Evolutionary conservation across 768 basidiomycete species (phyloP), one percentile per base, ranked within the genome.

Genomic region (Strobilomyces confusus): DNA sequence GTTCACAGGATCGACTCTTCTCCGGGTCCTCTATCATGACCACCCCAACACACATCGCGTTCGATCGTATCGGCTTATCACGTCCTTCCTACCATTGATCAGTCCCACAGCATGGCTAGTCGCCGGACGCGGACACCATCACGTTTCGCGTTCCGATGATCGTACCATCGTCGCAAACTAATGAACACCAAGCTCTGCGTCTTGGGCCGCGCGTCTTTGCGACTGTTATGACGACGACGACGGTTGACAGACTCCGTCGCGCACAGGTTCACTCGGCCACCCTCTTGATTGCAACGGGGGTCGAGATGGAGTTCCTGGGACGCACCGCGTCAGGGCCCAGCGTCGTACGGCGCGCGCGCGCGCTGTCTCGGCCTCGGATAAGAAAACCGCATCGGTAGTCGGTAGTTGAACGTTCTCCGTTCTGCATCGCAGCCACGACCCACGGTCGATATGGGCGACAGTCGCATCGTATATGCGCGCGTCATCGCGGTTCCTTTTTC

Each of bases 81-180:
- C 22, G 25, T 33, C 2, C 17, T 12, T 19, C 19, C 29, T n/a
- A 36, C 44, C 30, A 51, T 48, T 38, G n/a, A 20, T 12, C 30
- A 44, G 38, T 44, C 38, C 22, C 42, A 63, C 61, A 61, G 60
- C 61, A 51, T 51, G 61, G 49, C 52, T n/a, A 29, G 51, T 48
- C 8, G 4, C 26, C 41, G 19, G 42, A 44, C 29, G 51, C 48
- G 42, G 46, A 47, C 52, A 49, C 37, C 6, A 13, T 9, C 22
- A 44, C 22, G 37, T 36, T 15, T 30, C 17, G 9, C 22, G 9
- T 30, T 55, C 57, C 51, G 26, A 44, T 55, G 34, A 48, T 60
- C 41, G 44, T 38, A 53, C 53, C 41, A 25, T 44, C 3, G 9
- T 41, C 6, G 17, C 9, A 32, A 37, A 19, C 30, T 14, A 25